Conservation (phyloP, 1,284 basidiomycete species). For the Rhodotorula sp. region DNA sequence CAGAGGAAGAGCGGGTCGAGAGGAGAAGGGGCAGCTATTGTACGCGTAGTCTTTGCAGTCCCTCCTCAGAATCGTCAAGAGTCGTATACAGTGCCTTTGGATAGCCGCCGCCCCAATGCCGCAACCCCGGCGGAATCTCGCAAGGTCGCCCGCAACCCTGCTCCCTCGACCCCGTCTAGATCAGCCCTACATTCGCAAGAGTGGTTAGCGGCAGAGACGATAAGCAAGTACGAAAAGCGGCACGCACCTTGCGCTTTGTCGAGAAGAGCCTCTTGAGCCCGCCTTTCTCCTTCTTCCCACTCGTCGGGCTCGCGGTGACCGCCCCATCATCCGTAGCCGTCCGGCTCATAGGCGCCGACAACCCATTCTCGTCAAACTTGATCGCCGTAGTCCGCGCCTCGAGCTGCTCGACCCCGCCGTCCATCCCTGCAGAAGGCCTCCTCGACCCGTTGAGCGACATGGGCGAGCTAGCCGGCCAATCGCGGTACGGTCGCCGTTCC, state of each 20-base stretch:
- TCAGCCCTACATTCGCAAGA: no score
- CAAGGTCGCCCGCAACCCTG: constrained; percentile 6
- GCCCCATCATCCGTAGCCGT: constrained; percentile 3
- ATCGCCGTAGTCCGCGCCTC: constrained; percentile 18
- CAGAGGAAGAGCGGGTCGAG: no score
- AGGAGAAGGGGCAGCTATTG: no score
- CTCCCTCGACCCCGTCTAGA: no score
- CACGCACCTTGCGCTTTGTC: constrained; percentile 43
- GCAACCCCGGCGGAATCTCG: no score
- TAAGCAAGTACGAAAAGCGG: not conserved
- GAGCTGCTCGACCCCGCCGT: not conserved
- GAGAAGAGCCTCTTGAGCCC: constrained; percentile 30
- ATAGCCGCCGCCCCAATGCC: no score
- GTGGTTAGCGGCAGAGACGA: no score
- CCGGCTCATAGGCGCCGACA: constrained; percentile 1
- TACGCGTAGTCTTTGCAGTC: no score
- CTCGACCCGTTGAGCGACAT: constrained; percentile 1
- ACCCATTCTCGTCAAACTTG: constrained; percentile 15
- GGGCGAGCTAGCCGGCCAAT: constrained; percentile 15
- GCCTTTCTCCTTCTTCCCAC: constrained; percentile 11
- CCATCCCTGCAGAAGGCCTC: not conserved
- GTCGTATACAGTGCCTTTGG: no score
- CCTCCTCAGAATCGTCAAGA: no score
- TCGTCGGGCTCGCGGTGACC: constrained; percentile 2
- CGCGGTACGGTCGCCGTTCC: constrained; percentile 7